Conservation (phyloP, 1,139 yeast species). For the Nematodospora anomalae region DNA sequence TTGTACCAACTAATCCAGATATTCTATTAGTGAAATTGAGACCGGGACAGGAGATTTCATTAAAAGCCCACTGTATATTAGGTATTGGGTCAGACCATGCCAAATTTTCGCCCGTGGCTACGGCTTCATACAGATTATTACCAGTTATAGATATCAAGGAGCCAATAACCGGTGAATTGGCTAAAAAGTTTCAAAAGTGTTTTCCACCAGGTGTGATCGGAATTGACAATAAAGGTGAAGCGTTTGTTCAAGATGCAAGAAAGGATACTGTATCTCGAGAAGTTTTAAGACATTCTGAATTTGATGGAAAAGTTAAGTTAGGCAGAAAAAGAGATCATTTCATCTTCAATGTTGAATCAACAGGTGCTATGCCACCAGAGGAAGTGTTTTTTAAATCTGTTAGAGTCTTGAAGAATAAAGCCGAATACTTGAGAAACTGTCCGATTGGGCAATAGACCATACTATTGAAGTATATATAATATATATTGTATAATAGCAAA, state of each 20-base stretch:
- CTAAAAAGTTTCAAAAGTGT: conserved; percentile 78
- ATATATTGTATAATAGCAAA: neutral
- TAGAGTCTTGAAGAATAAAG: conserved; percentile 81
- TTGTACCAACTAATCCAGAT: conserved; percentile 81
- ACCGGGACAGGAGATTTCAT: conserved; percentile 94
- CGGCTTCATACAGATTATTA: conserved; percentile 93
- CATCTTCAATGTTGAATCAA: conserved; percentile 88
- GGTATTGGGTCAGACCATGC: conserved; percentile 97
- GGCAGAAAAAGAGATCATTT: conserved; percentile 93
- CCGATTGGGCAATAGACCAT: conserved; percentile 60
- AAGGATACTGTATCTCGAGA: conserved; percentile 96
- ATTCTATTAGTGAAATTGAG: conserved; percentile 87
- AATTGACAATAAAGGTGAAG: conserved; percentile 63
- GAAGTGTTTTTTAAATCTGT: conserved; percentile 92
- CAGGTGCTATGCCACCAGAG: conserved; percentile 96
- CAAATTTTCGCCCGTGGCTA: conserved; percentile 93
- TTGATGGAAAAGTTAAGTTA: conserved; percentile 81
- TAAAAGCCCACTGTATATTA: conserved; percentile 85
- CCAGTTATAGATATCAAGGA: conserved; percentile 81
- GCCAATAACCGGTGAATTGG: conserved; percentile 77
- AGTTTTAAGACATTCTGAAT: conserved; percentile 90
- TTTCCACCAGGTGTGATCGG: conserved; percentile 93
- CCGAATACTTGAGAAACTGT: conserved; percentile 74
- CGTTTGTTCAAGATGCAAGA: conserved; percentile 83
- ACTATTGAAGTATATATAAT: too few species aligned